Evolutionary conservation across 2,329 filamentous ascomycete species (phyloP).

Genomic region (Dryadomyces sulphureus): DNA sequence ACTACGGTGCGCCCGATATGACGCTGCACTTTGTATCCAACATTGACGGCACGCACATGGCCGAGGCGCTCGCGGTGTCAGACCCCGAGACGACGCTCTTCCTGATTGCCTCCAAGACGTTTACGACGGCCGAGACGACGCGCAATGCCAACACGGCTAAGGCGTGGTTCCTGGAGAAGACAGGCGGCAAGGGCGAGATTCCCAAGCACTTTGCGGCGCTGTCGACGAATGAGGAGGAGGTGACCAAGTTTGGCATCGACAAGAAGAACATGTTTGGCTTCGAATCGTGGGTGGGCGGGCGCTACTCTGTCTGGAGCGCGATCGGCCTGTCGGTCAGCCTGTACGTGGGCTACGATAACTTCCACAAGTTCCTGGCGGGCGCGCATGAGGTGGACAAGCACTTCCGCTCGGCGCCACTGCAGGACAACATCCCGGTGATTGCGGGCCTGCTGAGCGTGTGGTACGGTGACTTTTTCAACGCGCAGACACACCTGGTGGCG

Average conservation of each 20-base stretch:
- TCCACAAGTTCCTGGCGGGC: slow-evolving; percentile 86
- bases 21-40: slow-evolving; percentile 98
- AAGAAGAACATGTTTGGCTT: slow-evolving; percentile 99
- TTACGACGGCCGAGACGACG: slow-evolving; percentile 92
- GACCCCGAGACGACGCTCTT: slow-evolving; percentile 98
- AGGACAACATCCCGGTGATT: slow-evolving; percentile 88
- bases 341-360: slow-evolving; percentile 96
- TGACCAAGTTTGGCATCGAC: slow-evolving; percentile 97
- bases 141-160: slow-evolving; percentile 98
- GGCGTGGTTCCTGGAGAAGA: slow-evolving; percentile 84
- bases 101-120: slow-evolving; percentile 97
- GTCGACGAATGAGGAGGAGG: slow-evolving; percentile 88
- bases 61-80: slow-evolving; percentile 75
- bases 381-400: slow-evolving; percentile 98
- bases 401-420: slow-evolving; percentile 79
- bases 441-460: slow-evolving; percentile 90
- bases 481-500: slow-evolving; percentile 92
- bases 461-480: slow-evolving; percentile 98
- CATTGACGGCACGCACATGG: slow-evolving; percentile 96
- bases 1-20: slow-evolving; percentile 74
- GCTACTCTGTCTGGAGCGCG: slow-evolving; percentile 98
- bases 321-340: slow-evolving; percentile 90
- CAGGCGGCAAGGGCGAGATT: slow-evolving; percentile 63
- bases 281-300: slow-evolving; percentile 94
- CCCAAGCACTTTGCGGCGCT: slow-evolving; percentile 98